Percentiles rank a stretch among this genome's conserved stretches.
Conservation (phyloP, 768 basidiomycete genomes). For the Boletus fagicola region DNA sequence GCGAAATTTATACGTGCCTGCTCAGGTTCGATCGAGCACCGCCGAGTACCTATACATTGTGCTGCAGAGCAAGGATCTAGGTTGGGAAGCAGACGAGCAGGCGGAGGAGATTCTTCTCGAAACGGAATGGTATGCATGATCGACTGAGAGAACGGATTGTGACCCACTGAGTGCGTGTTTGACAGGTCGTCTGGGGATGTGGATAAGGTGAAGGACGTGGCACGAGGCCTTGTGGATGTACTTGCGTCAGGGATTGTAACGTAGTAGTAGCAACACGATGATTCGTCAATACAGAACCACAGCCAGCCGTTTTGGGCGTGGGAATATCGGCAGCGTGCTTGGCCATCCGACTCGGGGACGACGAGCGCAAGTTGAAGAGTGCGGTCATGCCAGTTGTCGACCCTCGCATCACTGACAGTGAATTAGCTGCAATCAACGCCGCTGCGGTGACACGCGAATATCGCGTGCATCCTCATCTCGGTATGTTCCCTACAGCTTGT, state of each 20-base stretch:
- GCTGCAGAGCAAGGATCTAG: conserved; percentile 68
- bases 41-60: conserved; percentile 82
- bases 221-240: conserved; percentile 40
- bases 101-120: conserved; percentile 72
- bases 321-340: conserved; percentile 16
- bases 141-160: conserved; percentile 4
- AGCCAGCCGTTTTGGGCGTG: conserved; percentile 19
- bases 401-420: conserved; percentile 66
- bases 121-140: conserved; percentile 68
- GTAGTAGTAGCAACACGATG: neutral
- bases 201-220: conserved; percentile 38
- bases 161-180: conserved; percentile 27
- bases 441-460: conserved; percentile 88
- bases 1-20: conserved; percentile 7
- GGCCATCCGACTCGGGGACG: conserved; percentile 7
- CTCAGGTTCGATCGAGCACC: conserved; percentile 72
- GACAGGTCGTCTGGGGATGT: conserved; percentile 50
- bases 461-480: conserved; percentile 84
- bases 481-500: conserved; percentile 39
- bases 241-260: conserved; percentile 34
- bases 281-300: neutral
- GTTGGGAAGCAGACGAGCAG: conserved; percentile 55
- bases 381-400: conserved; percentile 38
- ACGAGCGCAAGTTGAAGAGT: conserved; percentile 11
- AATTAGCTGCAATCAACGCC: conserved; percentile 79